Base-by-base conservation (phyloP, 805 yeast genomes). In the Candida maesae region DNA sequence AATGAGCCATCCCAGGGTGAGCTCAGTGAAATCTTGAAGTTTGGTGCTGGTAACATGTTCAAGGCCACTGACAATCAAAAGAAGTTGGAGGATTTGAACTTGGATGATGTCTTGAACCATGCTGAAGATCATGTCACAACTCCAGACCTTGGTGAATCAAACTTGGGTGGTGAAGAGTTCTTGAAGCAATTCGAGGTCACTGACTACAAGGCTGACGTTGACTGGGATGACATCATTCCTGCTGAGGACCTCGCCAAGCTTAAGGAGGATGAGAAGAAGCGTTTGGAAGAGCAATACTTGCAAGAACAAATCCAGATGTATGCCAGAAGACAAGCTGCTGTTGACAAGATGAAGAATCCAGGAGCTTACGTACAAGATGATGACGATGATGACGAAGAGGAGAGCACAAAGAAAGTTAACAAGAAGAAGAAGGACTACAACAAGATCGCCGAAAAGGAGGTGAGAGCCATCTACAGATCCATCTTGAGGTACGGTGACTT, bases 141-240 rank as follows among this genome's bases (percentile, higher is more conserved):
- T 0, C 97, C 98, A 0, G 99, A 93, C 29, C 64, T 93, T 16
- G 98, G 98, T 5, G 98, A 93, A 57, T 86, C 96, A n/a, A 95
- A 93, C 56, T 71, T 93, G 41, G 99, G 99, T 45, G 96, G 98
- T 42, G 99, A 93, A 63, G 99, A 93, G 66, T 93, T 93, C 59
- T 73, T 93, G 66, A 88, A 80, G 58, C 99, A 93, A 65, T 93
- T 93, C 61, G 99, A 93, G 65, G 99, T 93, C 39, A 93, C 99
- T 0, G 99, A 93, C 61, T 95, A 90, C 63, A 93, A 93, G 67
- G 98, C 99, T 1, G 96, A 91, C 62, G 89, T 91, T 46, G 95
- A 89, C 49, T 93, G 99, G 99, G 98, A 93, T 67, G 99, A 93
- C 63, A 93, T 93, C 53, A 93, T 93, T 55, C 99, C 99, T 0